These are phyloP conservation scores for Camellia japonica DNA, from an alignment of 148 eudicot genomes.

Conservation along the genomic window DNA sequence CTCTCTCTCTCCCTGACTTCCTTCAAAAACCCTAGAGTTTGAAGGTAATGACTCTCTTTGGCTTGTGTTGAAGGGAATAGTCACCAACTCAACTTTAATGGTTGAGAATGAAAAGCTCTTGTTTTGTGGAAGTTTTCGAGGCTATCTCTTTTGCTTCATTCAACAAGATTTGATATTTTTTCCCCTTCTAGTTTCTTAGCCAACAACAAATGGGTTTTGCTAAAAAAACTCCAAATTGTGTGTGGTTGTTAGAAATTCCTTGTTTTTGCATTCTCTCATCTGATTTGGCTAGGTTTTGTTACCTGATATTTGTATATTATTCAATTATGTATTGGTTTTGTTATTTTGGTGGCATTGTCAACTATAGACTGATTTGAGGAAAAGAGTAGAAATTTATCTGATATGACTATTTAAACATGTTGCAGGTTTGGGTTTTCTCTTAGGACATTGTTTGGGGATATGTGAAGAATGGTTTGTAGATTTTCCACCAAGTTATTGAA, in stretches of 20 bases:
- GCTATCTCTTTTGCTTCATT: slow-evolving; percentile 1
- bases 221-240: neutral
- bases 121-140: slow-evolving; percentile 2
- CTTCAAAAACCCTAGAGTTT: too few species aligned
- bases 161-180: neutral
- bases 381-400: neutral
- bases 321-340: neutral
- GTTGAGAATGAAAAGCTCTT: neutral
- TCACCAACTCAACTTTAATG: neutral
- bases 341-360: neutral
- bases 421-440: slow-evolving; percentile 1
- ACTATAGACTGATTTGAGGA: neutral
- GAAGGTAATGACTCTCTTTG: too few species aligned
- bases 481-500: slow-evolving; percentile 75
- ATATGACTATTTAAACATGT: slow-evolving; percentile 1
- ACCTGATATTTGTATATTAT: neutral
- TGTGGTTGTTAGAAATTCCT: neutral
- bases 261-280: neutral
- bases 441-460: neutral
- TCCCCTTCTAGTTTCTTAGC: neutral
- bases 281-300: neutral
- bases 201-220: neutral
- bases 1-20: too few species aligned
- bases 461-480: slow-evolving; percentile 37
- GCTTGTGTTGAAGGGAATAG: neutral